Evolutionary conservation across 2,329 filamentous ascomycete genomes (phyloP).

Genomic region (Exophiala mesophila): DNA sequence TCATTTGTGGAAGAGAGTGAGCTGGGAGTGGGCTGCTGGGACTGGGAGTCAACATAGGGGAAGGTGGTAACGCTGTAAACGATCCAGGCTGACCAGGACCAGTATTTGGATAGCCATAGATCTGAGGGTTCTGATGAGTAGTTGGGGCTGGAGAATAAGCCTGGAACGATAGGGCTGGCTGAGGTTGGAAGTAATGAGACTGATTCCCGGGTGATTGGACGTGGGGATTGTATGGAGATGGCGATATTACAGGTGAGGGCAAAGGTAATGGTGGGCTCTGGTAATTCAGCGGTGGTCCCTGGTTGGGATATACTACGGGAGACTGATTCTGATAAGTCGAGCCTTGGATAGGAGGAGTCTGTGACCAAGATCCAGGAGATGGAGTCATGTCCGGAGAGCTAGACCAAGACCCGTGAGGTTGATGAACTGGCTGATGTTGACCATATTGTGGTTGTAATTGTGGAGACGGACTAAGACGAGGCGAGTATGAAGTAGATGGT

Average conservation of each 20-base stretch:
- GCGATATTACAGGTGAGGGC: neutral
- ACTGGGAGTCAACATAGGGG: neutral
- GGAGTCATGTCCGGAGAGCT: conserved; percentile 8
- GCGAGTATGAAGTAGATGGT: neutral
- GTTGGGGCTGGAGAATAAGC: neutral
- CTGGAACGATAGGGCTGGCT: conserved; percentile 1
- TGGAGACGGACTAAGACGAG: neutral
- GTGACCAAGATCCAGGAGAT: neutral
- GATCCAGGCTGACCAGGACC: neutral
- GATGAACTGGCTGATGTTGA: neutral
- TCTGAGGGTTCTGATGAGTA: neutral
- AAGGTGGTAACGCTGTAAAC: neutral
- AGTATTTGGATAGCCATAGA: too few relatives aligned
- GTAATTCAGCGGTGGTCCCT: too few relatives aligned
- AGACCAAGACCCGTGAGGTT: conserved; percentile 9
- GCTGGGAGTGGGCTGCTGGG: neutral
- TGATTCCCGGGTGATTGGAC: neutral
- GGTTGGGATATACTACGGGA: too few relatives aligned
- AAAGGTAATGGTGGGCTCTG: neutral
- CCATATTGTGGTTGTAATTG: conserved; percentile 6
- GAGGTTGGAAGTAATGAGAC: neutral
- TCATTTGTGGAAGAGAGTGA: too few relatives aligned
- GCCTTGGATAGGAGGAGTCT: neutral
- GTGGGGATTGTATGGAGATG: neutral
- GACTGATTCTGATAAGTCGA: too few relatives aligned